phyloP scores from a whole-genome alignment of 352 stramenopile genomes.

The Phytophthora brassicae region DNA sequence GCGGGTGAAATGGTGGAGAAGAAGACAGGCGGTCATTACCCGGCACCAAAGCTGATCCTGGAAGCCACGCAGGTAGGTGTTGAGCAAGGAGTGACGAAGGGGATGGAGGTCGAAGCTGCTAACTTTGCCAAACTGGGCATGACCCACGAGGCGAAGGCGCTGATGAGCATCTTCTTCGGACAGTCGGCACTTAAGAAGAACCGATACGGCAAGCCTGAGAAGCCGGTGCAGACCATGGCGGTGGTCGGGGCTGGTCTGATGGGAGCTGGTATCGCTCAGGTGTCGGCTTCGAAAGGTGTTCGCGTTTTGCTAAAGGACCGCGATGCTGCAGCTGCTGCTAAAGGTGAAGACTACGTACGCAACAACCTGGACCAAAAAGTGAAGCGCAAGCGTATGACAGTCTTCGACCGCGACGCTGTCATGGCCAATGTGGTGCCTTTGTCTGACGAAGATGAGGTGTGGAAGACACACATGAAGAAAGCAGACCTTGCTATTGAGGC shows the following conservation, averaged over 20 bases:
- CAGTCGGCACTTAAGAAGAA: conserved; percentile 99
- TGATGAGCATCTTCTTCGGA: conserved; percentile 98
- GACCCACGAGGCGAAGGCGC: conserved; percentile 93
- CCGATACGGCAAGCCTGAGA: conserved; percentile 87
- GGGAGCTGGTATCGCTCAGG: conserved; percentile 97
- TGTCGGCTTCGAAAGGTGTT: conserved; percentile 94
- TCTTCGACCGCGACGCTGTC: conserved; percentile 88
- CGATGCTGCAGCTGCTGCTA: conserved; percentile 79
- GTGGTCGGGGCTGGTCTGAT: conserved; percentile 98
- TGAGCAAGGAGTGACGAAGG: conserved; percentile 73
- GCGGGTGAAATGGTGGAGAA: conserved; percentile 96
- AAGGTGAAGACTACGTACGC: conserved; percentile 92
- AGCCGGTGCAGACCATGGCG: conserved; percentile 91
- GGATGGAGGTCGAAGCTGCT: conserved; percentile 92
- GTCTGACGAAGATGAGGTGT: conserved; percentile 91
- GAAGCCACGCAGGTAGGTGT: conserved; percentile 87
- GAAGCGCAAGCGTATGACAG: conserved; percentile 93
- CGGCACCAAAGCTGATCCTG: conserved; percentile 94
- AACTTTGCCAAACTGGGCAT: conserved; percentile 97
- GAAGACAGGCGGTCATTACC: conserved; percentile 97
- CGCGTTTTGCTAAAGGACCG: conserved; percentile 97
- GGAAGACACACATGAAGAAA: conserved; percentile 92
- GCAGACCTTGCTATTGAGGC: conserved; percentile 98
- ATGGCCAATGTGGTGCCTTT: conserved; percentile 92
- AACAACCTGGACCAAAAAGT: conserved; percentile 96